Evolutionary conservation across 116 monocot genomes (phyloP).

Genomic region (Cymodocea nodosa): DNA sequence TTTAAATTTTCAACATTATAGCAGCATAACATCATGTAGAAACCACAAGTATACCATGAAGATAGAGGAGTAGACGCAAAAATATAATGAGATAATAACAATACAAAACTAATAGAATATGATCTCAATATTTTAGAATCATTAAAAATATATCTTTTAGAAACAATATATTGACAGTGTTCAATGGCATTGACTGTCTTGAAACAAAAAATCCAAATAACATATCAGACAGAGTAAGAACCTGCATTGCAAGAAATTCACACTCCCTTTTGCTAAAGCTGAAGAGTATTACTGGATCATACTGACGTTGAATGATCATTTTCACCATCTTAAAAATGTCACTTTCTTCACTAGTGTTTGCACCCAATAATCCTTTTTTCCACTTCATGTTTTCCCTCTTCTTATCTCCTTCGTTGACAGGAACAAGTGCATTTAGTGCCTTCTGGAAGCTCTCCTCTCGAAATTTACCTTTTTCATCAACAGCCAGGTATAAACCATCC

Average conservation of each 20-base stretch:
- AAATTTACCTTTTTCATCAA: constrained; percentile 90
- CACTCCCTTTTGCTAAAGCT: constrained; percentile 97
- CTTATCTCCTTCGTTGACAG: constrained; percentile 44
- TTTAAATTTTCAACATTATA: no score
- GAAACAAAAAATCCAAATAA: neutral
- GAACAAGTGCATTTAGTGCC: constrained; percentile 77
- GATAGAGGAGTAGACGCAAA: no score
- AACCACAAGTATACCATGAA: no score
- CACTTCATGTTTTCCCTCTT: constrained; percentile 57
- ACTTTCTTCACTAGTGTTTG: constrained; percentile 59
- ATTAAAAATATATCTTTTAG: no score
- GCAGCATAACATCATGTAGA: no score
- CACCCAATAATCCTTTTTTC: constrained; percentile 47
- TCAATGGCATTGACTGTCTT: no score
- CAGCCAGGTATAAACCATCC: constrained; percentile 80
- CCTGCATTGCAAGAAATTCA: constrained; percentile 97
- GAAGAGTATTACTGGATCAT: constrained; percentile 91
- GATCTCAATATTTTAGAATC: no score
- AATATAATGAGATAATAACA: no score
- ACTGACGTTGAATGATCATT: constrained; percentile 89
- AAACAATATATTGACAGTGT: no score
- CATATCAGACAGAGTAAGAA: constrained; percentile 8
- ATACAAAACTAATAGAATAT: no score
- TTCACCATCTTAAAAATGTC: constrained; percentile 98
- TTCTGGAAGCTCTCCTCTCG: constrained; percentile 89